These are phyloP conservation scores for Acanthochlamys bracteata DNA, from an alignment of 106 monocot genomes.

Conservation along the genomic window DNA sequence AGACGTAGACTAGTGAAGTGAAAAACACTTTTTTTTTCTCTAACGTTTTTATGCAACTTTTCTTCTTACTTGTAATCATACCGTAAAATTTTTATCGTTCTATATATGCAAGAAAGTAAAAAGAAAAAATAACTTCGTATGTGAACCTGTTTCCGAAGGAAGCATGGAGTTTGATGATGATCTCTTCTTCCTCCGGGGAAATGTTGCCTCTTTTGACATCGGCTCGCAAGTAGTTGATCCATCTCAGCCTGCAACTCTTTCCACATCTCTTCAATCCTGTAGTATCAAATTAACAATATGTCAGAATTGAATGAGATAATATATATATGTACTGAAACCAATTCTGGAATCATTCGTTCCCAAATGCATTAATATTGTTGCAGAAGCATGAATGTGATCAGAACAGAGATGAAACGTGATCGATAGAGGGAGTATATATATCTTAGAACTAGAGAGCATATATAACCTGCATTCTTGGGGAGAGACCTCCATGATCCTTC, in stretches of 20 bases:
- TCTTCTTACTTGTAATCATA: no score
- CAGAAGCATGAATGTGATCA: no score
- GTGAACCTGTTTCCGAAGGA: conserved; percentile 2
- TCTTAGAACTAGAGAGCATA: neutral
- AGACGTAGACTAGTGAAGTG: no score
- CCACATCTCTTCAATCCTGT: conserved; percentile 7
- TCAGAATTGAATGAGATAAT: no score
- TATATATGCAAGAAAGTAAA: no score
- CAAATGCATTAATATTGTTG: no score
- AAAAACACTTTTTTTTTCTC: no score
- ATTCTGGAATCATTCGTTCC: no score
- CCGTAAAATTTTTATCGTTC: no score
- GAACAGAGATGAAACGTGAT: neutral
- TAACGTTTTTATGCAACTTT: no score
- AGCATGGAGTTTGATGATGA: conserved; percentile 8
- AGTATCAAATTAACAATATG: no score
- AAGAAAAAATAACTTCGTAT: no score
- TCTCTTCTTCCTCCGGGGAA: neutral
- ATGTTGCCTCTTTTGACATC: conserved; percentile 5
- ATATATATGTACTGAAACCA: neutral
- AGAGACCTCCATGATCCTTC: conserved; percentile 7
- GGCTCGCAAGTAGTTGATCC: conserved; percentile 4
- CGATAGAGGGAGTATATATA: neutral
- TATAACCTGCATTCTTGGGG: conserved; percentile 8
- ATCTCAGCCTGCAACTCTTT: conserved; percentile 11